phyloP scores from a whole-genome alignment of 805 yeast genomes.

The Saccharomycopsis guyanensis region DNA sequence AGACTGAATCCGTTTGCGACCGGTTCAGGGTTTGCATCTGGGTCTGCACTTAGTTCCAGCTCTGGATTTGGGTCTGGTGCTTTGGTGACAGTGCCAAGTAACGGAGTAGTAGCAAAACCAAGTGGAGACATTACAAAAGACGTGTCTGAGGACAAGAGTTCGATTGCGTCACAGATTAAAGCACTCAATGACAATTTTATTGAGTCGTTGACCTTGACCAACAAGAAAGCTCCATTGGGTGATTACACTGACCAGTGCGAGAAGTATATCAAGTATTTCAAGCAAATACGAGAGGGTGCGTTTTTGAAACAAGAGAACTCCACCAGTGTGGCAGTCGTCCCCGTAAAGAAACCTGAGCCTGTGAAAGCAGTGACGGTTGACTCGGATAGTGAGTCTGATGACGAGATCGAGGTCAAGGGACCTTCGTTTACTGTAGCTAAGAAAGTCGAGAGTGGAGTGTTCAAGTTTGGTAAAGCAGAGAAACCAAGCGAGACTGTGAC shows the following conservation, averaged over 20 bases:
- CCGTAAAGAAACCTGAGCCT: neutral
- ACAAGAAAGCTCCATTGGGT: constrained; percentile 19
- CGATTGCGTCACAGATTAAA: constrained; percentile 19
- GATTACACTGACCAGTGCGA: constrained; percentile 19
- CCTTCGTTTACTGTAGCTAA: constrained; percentile 11
- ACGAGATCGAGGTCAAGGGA: constrained; percentile 17
- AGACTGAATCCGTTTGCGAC: constrained; percentile 1
- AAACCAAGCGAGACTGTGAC: constrained; percentile 4
- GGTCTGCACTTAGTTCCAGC: neutral
- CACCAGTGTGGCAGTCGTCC: neutral
- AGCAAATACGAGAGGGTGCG: constrained; percentile 12
- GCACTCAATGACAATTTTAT: constrained; percentile 21
- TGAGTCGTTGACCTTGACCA: constrained; percentile 5
- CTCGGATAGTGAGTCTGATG: constrained; percentile 7
- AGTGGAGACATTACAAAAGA: neutral
- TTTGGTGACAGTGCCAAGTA: neutral
- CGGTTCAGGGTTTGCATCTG: constrained; percentile 4
- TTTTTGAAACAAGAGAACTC: neutral
- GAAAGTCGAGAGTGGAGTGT: neutral
- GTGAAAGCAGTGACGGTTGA: neutral
- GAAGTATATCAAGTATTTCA: constrained; percentile 18
- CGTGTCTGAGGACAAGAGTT: neutral
- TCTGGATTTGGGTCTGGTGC: neutral
- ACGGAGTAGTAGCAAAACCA: neutral
- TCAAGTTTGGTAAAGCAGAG: constrained; percentile 12